These are phyloP conservation scores for Suhomyces emberorum DNA, from an alignment of 805 yeast genomes.

Conservation along the genomic window DNA sequence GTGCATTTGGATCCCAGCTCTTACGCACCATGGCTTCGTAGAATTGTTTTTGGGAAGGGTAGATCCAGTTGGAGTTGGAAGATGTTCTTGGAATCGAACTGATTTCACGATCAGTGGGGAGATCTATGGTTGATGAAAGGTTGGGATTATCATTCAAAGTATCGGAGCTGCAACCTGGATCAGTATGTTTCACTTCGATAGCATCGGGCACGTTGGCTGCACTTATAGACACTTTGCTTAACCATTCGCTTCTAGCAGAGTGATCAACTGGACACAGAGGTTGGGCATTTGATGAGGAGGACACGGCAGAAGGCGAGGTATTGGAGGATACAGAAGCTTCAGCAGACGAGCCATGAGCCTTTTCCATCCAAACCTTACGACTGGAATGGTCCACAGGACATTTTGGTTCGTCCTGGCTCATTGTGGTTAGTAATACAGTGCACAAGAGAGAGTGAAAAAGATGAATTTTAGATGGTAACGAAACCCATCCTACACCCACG, in stretches of 20 bases:
- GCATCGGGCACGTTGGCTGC: conserved; percentile 34
- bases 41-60: conserved; percentile 94
- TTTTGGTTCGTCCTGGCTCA: conserved; percentile 21
- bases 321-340: neutral
- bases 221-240: conserved; percentile 28
- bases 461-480: no score
- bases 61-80: conserved; percentile 72
- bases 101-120: conserved; percentile 69
- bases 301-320: conserved; percentile 3
- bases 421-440: neutral
- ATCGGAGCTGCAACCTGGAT: conserved; percentile 44
- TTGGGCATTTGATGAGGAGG: conserved; percentile 18
- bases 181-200: conserved; percentile 29
- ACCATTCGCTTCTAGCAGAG: conserved; percentile 57
- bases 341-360: conserved; percentile 6
- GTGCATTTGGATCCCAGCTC: conserved; percentile 76
- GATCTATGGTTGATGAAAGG: conserved; percentile 19
- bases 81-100: conserved; percentile 81
- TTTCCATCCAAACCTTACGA: conserved; percentile 27
- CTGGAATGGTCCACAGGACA: conserved; percentile 56
- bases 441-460: no score
- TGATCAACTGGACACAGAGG: conserved; percentile 69
- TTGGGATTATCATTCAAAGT: conserved; percentile 32
- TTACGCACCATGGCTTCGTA: conserved; percentile 92
- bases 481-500: no score